These are phyloP conservation scores for Pythium phragmitis DNA, from an alignment of 352 stramenopile genomes.

Conservation along the genomic window DNA sequence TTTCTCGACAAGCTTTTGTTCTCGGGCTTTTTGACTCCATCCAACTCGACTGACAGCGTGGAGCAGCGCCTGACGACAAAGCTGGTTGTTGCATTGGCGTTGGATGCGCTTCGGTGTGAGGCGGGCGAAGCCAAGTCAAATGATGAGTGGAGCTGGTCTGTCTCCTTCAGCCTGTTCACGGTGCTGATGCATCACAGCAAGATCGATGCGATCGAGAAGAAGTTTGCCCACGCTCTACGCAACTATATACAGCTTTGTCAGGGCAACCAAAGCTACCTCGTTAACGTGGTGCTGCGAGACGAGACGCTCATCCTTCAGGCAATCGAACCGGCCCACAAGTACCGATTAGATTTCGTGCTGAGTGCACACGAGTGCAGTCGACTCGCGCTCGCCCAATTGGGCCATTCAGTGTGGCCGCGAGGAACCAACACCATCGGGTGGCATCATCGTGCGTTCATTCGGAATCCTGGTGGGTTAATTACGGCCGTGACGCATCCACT, in stretches of 20 bases:
- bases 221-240: slow-evolving; percentile 44
- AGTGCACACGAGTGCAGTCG: slow-evolving; percentile 45
- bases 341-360: slow-evolving; percentile 51
- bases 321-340: slow-evolving; percentile 56
- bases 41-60: background rate
- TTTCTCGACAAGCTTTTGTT: slow-evolving; percentile 46
- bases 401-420: slow-evolving; percentile 18
- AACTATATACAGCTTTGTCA: slow-evolving; percentile 39
- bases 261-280: slow-evolving; percentile 46
- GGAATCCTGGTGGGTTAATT: slow-evolving; percentile 35
- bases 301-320: slow-evolving; percentile 41
- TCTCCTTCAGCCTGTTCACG: slow-evolving; percentile 47
- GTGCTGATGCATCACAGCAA: slow-evolving; percentile 42
- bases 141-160: slow-evolving; percentile 25
- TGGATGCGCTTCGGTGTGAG: slow-evolving; percentile 48
- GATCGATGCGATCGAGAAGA: slow-evolving; percentile 49
- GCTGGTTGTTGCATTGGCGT: slow-evolving; percentile 36
- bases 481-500: slow-evolving; percentile 37
- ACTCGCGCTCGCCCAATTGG: slow-evolving; percentile 19
- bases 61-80: slow-evolving; percentile 33
- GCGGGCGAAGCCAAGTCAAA: slow-evolving; percentile 21
- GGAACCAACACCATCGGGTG: background rate
- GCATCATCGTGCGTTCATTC: slow-evolving; percentile 23
- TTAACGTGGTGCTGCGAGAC: slow-evolving; percentile 38
- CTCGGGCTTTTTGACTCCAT: slow-evolving; percentile 32